Base-by-base conservation (phyloP, 2,329 filamentous ascomycete species). In the Fusarium albosuccineum region DNA sequence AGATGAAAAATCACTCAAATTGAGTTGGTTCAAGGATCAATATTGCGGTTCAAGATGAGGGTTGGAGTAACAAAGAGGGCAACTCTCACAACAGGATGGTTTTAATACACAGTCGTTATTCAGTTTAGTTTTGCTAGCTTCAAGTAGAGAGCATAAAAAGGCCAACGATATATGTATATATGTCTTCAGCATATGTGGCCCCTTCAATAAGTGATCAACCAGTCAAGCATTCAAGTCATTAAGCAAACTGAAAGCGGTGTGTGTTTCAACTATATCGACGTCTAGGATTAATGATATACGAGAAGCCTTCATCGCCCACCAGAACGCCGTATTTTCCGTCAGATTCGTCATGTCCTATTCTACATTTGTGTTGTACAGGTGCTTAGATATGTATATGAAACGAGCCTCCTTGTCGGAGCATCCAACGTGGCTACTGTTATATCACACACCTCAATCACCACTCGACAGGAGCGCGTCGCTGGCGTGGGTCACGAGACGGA, bases 321-420 rank as follows among this genome's bases (percentile, higher is more conserved):
- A 44, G 41, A 66, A 66, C 62, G 62, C 62, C 62, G 36, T 30
- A 34, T 51, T 41, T 44, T 62, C 42, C 42, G n/a, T 22, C 30
- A 41, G 45, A 10, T 26, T 45, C 16, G 39, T 27, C n/a, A 30
- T n/a, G 11, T 22, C 16, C 13, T 29, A 16, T n/a, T 48, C 49
- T 59, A 16, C 44, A 40, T 41, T 16, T 52, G 40, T 61, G 54
- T 67, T 41, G 16, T 67, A 60, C 58, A 67, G 11, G 11, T 26
- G 29, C 37, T 13, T 30, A 39, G 17, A 48, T 7, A 27, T 37
- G 44, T 42, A 7, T 66, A 50, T 41, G 60, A 66, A 53, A 68
- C 46, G 26, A 36, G 29, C 50, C 17, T 44, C 51, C 44, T 9
- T 29, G 27, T 48, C 53, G 9, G 50, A 60, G 50, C 53, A 44